Base-by-base conservation (phyloP, 2,329 filamentous ascomycete genomes). In the Colletotrichum sp. region DNA sequence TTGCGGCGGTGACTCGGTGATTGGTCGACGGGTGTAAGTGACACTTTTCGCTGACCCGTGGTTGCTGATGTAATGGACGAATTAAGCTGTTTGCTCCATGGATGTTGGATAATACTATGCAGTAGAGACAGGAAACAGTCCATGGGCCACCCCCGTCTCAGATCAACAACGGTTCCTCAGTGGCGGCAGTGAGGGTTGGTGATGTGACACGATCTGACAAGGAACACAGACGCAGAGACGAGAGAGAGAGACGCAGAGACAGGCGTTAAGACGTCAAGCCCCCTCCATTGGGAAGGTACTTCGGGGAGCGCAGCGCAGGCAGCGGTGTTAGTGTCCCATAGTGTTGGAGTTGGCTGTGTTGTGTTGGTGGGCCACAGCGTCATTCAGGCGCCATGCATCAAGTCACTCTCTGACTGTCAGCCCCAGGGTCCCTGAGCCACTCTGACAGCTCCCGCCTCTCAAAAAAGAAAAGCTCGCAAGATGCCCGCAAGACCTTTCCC, bases 161-260 rank as follows among this genome's bases (percentile, higher is more conserved):
- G 57, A 71, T 71, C 39, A 52, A 21, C 10, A 63, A 55, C 30
- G 55, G 28, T 36, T 62, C 30, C 32, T 32, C n/a, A 52, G 16
- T 44, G 18, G 64, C 57, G 57, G 32, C 28, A 49, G 39, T 65
- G 30, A 71, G 49, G 28, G 32, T 12, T 30, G 71, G 26, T 34
- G 44, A 60, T 59, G 34, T 74, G 67, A 66, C 72, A 71, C 60
- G 18, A 71, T 66, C 32, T 74, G 72, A 71, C 72, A 71, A 49
- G 67, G 32, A 28, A 64, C 30, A 34, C 10, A 26, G 36, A 26
- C n/a, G 10, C n/a, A 24, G 44, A 52, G 44, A 52, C 44, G 39
- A 13, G 15, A 39, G 36, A 39, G 36, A 52, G 44, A 52, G 39
- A 52, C 10, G 44, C 5, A 52, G n/a, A 52, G n/a, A 52, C 6